Evolutionary conservation across 108 stramenopile species (phyloP), one percentile per base, ranked within the genome.

Genomic region (Cyclotella kingstonii): DNA sequence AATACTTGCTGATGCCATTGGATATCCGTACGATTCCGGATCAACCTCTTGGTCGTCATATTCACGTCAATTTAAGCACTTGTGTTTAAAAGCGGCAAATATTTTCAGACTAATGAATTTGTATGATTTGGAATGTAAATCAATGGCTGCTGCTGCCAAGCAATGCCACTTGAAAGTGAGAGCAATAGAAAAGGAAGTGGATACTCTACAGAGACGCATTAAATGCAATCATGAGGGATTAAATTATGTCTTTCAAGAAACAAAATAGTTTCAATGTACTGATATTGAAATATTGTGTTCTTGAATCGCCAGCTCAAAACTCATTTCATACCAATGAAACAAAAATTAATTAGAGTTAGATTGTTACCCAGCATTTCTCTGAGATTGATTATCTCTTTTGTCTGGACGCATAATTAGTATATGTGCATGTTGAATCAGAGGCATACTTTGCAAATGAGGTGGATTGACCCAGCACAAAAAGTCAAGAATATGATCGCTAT

Each of bases 401-500:
- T 61, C 61, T 17, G 41, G 18, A 14, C 70, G 30, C 9, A 71
- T 35, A 4, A 71, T 50, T 31, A 77, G 44, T 30, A 77, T 71
- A 35, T 77, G 76, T 3, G 76, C 76, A 39, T 77, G 76, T 50
- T 59, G 33, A 39, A 77, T 71, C 23, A 66, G 64, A 1, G 76
- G 76, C 70, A 77, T 72, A 5, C 63, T 66, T 40, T 77, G 76
- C 44, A 72, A 56, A 54, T 77, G 63, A 3, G 76, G 76, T 2
- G 76, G 76, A 30, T 77, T 77, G 23, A 73, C 72, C 70, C 70
- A 77, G 53, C 60, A 59, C 22, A 77, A 38, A 4, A 40, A 41
- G 30, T 64, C 70, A 15, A 42, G 36, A 18, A 60, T 53, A 52
- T 28, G 46, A 48, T 45, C 15, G 1, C 40, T 5, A 30, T 40